Conservation (phyloP, 805 yeast species). For the Starmerella asiatica region DNA sequence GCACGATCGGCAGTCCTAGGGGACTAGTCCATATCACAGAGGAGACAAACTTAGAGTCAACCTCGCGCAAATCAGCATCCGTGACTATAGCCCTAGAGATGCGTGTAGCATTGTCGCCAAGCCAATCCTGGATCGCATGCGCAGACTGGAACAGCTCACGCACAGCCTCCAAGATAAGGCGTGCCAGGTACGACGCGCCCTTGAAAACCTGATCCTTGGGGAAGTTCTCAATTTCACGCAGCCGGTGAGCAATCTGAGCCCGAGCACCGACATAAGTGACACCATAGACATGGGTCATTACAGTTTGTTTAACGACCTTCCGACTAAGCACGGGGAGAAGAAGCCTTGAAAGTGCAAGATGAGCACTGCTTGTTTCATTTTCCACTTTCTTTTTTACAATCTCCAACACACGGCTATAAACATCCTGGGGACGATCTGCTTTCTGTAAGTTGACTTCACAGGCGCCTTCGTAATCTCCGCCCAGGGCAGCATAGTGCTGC, state of each 20-base stretch:
- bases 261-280: conserved; percentile 91
- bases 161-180: conserved; percentile 67
- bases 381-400: conserved; percentile 36
- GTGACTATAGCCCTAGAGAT: conserved; percentile 66
- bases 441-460: conserved; percentile 46
- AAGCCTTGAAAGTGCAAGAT: conserved; percentile 25
- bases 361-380: conserved; percentile 29
- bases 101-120: conserved; percentile 69
- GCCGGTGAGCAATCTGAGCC: conserved; percentile 69
- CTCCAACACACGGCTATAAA: conserved; percentile 42
- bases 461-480: conserved; percentile 56
- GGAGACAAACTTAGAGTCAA: conserved; percentile 43
- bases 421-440: conserved; percentile 47
- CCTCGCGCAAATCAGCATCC: conserved; percentile 8
- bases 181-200: conserved; percentile 53
- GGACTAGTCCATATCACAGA: conserved; percentile 98
- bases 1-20: conserved; percentile 87
- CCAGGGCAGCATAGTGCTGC: conserved; percentile 60
- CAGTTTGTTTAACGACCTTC: conserved; percentile 90
- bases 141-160: conserved; percentile 83
- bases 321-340: conserved; percentile 56
- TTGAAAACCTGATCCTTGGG: conserved; percentile 36
- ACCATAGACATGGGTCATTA: conserved; percentile 96
- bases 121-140: conserved; percentile 92
- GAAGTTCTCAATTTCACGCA: conserved; percentile 44